Conservation (phyloP, 2,329 filamentous ascomycete species). For the Colletotrichum godetiae region DNA sequence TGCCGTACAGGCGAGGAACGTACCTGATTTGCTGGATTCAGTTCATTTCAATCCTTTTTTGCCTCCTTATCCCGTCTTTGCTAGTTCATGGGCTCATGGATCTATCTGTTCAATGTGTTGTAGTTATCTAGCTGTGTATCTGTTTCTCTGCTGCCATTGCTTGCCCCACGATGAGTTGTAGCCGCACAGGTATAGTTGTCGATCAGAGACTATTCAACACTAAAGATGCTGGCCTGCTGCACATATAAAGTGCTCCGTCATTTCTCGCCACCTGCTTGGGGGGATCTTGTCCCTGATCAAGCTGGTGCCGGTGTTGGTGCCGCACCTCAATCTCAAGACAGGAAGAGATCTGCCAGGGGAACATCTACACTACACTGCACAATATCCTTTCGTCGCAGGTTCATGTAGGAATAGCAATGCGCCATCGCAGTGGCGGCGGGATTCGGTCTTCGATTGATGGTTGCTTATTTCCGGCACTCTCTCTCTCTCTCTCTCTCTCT, state of each 20-base stretch:
- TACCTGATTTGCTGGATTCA: not conserved
- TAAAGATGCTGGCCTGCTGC: not conserved
- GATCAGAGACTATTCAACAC: not conserved
- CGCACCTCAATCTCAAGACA: not conserved
- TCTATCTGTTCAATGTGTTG: no score
- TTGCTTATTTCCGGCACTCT: not conserved
- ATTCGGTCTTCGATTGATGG: not conserved
- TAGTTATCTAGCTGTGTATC: not conserved
- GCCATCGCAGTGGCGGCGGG: not conserved
- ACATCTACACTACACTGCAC: no score
- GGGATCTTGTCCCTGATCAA: not conserved
- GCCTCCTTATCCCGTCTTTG: no score
- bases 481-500: no score
- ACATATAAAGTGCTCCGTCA: constrained; percentile 1
- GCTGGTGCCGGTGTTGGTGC: not conserved
- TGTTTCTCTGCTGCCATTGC: not conserved
- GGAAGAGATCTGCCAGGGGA: not conserved
- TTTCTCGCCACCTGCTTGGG: constrained; percentile 6
- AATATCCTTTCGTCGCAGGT: no score
- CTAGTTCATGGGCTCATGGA: not conserved
- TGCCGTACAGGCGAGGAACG: constrained; percentile 10
- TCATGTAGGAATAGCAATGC: not conserved
- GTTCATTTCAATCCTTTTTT: constrained; percentile 7
- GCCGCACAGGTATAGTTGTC: not conserved
- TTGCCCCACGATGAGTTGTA: not conserved